Evolutionary conservation across 441 rosid genomes (phyloP).

Genomic region (Breynia disticha): DNA sequence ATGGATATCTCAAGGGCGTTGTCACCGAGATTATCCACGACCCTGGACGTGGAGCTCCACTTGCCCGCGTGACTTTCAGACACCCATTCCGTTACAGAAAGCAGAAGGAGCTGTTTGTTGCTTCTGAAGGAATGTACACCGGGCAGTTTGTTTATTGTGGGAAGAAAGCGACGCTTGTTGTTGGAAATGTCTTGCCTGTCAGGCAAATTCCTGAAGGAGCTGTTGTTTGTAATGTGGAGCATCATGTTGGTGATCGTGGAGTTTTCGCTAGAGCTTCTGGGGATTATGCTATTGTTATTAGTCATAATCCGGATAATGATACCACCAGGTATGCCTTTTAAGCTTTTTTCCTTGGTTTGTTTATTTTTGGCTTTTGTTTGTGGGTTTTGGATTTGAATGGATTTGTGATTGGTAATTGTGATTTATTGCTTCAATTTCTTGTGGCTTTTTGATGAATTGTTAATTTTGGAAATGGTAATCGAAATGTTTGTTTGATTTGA

Average conservation of each 20-base stretch:
- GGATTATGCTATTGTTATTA: conserved; percentile 47
- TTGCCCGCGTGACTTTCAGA: conserved; percentile 48
- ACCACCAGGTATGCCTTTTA: conserved; percentile 33
- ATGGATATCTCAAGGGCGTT: conserved; percentile 54
- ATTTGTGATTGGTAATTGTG: no score
- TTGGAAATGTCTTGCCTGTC: conserved; percentile 49
- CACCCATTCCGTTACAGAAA: conserved; percentile 54
- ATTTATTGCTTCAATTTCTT: no score
- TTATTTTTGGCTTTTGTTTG: no score
- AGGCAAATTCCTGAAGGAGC: conserved; percentile 59
- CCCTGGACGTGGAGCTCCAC: conserved; percentile 60
- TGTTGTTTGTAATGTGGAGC: conserved; percentile 56
- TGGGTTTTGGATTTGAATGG: no score
- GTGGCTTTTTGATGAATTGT: no score
- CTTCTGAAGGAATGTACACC: conserved; percentile 56
- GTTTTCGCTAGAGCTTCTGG: conserved; percentile 51
- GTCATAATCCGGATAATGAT: conserved; percentile 58
- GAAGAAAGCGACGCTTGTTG: conserved; percentile 44
- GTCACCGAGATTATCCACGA: conserved; percentile 54
- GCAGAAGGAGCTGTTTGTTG: conserved; percentile 63
- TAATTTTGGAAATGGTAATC: no score
- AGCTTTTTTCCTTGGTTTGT: no score
- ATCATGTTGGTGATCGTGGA: conserved; percentile 62
- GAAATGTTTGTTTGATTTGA: no score
- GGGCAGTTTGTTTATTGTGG: conserved; percentile 63